phyloP scores from a whole-genome alignment of 176 grass and related monocot species.

The Oryza meyeriana region DNA sequence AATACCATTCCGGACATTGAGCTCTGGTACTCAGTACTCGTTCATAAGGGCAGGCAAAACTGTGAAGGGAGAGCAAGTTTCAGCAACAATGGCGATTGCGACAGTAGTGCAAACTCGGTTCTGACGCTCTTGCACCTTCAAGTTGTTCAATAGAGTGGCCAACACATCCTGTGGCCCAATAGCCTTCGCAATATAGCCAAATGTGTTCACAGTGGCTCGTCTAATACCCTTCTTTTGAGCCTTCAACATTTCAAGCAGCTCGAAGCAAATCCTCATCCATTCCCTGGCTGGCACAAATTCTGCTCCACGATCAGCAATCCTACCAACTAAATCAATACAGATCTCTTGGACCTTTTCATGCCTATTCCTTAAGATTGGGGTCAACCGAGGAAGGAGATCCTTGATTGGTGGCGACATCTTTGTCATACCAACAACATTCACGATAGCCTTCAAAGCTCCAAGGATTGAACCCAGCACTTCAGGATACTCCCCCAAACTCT shows the following conservation, averaged over 20 bases:
- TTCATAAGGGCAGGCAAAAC: constrained; percentile 97
- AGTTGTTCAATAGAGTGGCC: constrained; percentile 86
- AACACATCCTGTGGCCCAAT: constrained; percentile 91
- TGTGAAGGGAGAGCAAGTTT: constrained; percentile 95
- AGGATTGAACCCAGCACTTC: constrained; percentile 94
- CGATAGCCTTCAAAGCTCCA: constrained; percentile 91
- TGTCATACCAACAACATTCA: constrained; percentile 98
- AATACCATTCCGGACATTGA: constrained; percentile 96
- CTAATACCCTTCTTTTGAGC: constrained; percentile 97
- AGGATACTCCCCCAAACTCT: constrained; percentile 94
- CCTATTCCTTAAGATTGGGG: constrained; percentile 93
- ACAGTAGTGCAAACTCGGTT: constrained; percentile 96
- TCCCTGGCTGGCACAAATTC: constrained; percentile 94
- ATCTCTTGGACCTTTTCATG: constrained; percentile 99
- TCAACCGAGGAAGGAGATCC: constrained; percentile 90
- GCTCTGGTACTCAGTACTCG: constrained; percentile 82
- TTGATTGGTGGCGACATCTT: constrained; percentile 99
- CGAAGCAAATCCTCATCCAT: constrained; percentile 99
- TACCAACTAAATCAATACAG: constrained; percentile 93
- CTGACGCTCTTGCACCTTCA: constrained; percentile 94
- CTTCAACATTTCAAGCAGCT: constrained; percentile 97
- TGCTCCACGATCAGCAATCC: constrained; percentile 94
- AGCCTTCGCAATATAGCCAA: constrained; percentile 98
- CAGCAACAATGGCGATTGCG: constrained; percentile 91
- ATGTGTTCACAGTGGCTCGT: constrained; percentile 93